Conservation (phyloP, 148 eudicot species). For the Vaccinium darrowii region DNA sequence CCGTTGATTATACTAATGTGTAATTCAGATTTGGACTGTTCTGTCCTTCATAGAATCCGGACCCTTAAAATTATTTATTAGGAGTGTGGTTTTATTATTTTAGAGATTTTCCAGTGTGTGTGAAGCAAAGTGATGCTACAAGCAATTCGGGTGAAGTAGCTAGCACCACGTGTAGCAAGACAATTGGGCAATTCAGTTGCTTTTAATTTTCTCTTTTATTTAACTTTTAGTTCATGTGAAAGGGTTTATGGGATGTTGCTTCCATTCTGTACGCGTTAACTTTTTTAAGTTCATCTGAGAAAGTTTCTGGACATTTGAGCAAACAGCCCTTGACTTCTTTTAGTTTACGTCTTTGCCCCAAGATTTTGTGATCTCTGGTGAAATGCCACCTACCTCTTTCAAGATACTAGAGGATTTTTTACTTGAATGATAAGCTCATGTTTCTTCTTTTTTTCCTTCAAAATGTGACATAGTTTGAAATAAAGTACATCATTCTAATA, state of each 20-base stretch:
- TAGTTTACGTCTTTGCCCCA: not conserved
- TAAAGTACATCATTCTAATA: not conserved
- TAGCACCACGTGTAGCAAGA: not conserved
- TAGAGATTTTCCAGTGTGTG: conserved; percentile 11
- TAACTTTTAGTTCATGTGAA: not conserved
- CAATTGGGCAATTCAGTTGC: not conserved
- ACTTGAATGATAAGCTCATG: not conserved
- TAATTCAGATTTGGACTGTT: too few species aligned
- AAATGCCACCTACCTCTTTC: not conserved
- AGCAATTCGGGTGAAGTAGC: not conserved
- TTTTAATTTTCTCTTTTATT: not conserved
- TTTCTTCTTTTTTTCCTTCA: not conserved
- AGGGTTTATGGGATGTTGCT: not conserved
- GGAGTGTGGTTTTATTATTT: conserved; percentile 5
- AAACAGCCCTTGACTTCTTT: not conserved
- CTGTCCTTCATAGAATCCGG: too few species aligned
- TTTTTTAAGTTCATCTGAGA: not conserved
- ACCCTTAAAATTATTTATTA: not conserved
- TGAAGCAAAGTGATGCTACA: conserved; percentile 9
- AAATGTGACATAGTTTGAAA: not conserved
- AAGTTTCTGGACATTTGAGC: not conserved
- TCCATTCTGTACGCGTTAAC: not conserved
- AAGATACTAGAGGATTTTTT: not conserved
- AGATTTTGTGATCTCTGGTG: not conserved
- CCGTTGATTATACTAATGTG: too few species aligned